These are phyloP conservation scores for Somion occarium DNA, from an alignment of 1,284 basidiomycete species.

Conservation along the genomic window DNA sequence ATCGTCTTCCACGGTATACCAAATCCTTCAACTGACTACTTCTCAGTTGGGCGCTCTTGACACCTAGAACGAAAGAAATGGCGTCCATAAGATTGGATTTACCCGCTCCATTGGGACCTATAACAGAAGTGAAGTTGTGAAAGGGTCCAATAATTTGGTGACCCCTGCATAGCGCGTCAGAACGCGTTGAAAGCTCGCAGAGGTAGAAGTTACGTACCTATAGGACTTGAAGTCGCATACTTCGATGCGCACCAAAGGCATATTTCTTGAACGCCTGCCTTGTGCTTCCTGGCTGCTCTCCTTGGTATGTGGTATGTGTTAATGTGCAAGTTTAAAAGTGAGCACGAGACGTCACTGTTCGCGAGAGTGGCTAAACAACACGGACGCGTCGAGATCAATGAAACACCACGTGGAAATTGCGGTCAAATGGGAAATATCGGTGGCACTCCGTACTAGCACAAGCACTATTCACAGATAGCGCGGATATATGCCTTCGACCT, in stretches of 20 bases:
- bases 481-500: too few relatives aligned
- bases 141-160: slow-evolving; percentile 90
- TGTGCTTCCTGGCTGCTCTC: not conserved
- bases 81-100: slow-evolving; percentile 99
- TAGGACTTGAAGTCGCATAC: slow-evolving; percentile 95
- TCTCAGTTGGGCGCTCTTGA: slow-evolving; percentile 90
- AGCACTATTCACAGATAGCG: too few relatives aligned
- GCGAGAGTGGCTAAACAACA: too few relatives aligned
- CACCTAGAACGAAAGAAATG: slow-evolving; percentile 97
- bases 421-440: too few relatives aligned
- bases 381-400: too few relatives aligned
- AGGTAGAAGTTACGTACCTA: slow-evolving; percentile 35
- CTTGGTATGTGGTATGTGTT: not conserved
- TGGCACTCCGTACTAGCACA: too few relatives aligned
- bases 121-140: slow-evolving; percentile 90
- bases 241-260: slow-evolving; percentile 80
- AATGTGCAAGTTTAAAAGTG: too few relatives aligned
- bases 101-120: slow-evolving; percentile 98
- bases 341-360: too few relatives aligned
- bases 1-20: slow-evolving; percentile 86
- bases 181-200: slow-evolving; percentile 1
- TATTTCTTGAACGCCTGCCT: too few relatives aligned
- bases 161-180: slow-evolving; percentile 43
- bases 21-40: slow-evolving; percentile 93
- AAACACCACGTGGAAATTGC: too few relatives aligned